Percentiles rank a stretch among this genome's conserved stretches.
Conservation (phyloP, 352 stramenopile genomes). For the Phytopythium ostracodes region DNA sequence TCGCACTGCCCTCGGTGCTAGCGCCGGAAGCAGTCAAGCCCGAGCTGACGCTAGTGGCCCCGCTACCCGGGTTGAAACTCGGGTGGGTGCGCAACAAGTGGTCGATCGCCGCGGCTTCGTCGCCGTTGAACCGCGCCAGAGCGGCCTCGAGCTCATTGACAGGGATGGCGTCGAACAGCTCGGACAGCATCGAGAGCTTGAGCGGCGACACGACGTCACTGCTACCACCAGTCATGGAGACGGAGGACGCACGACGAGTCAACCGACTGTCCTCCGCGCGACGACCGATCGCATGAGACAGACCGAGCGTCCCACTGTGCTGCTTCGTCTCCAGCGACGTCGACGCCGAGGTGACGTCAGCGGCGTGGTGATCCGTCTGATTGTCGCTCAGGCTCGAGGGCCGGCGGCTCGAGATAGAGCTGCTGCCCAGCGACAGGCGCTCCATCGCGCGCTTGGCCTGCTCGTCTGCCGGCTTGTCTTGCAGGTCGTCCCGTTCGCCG, state of each 20-base stretch:
- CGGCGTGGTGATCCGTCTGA: conserved; percentile 23
- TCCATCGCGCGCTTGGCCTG: conserved; percentile 25
- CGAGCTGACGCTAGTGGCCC: conserved; percentile 6
- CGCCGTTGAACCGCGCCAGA: conserved; percentile 38
- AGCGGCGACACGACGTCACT: conserved; percentile 33
- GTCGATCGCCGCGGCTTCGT: conserved; percentile 62
- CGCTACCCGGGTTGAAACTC: conserved; percentile 61
- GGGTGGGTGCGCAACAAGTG: conserved; percentile 60
- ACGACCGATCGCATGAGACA: conserved; percentile 7
- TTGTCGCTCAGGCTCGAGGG: conserved; percentile 6
- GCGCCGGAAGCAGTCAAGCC: neutral
- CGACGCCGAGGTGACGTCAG: conserved; percentile 16
- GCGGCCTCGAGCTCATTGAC: conserved; percentile 57
- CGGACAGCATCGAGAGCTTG: conserved; percentile 57
- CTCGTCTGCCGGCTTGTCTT: conserved; percentile 20
- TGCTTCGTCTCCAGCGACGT: conserved; percentile 24
- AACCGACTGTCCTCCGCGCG: neutral
- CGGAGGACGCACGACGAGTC: neutral
- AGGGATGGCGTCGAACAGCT: conserved; percentile 70
- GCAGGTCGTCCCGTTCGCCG: neutral
- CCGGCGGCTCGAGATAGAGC: conserved; percentile 2
- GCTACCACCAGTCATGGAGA: conserved; percentile 2
- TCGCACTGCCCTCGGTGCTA: conserved; percentile 7
- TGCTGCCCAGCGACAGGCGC: conserved; percentile 22
- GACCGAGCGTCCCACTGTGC: conserved; percentile 23